These are phyloP conservation scores for Tolypocladium sp. DNA, from an alignment of 2,329 filamentous ascomycete genomes.

Conservation along the genomic window DNA sequence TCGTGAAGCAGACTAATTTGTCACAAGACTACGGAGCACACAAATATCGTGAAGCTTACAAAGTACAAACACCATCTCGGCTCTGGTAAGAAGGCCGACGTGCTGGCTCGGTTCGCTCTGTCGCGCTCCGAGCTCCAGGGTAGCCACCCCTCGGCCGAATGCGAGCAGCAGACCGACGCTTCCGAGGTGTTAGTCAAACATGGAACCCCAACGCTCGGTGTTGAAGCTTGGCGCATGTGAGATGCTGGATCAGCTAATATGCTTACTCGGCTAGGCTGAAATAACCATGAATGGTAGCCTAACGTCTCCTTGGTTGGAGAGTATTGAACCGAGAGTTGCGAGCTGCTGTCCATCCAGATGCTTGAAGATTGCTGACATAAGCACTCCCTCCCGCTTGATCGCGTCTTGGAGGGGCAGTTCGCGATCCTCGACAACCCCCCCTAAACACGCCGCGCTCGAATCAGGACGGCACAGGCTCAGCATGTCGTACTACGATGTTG, in stretches of 20 bases:
- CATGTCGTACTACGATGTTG: constrained; percentile 77
- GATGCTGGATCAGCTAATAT: background rate
- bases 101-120: background rate
- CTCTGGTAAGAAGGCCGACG: background rate
- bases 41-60: too few relatives aligned
- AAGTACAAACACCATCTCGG: too few relatives aligned
- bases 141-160: background rate
- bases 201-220: background rate
- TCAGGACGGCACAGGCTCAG: background rate
- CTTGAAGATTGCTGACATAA: background rate
- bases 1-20: too few relatives aligned
- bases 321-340: background rate
- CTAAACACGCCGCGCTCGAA: background rate
- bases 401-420: background rate
- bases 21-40: too few relatives aligned
- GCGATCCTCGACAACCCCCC: background rate
- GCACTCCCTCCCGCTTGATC: background rate
- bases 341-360: background rate
- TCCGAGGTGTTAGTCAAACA: background rate
- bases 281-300: background rate
- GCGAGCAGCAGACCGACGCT: background rate
- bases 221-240: background rate
- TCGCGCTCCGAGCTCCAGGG: background rate
- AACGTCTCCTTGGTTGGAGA: background rate
- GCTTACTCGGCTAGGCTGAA: background rate